Conservation (phyloP, 257 asterid genomes). For the Solanum tarijense region DNA sequence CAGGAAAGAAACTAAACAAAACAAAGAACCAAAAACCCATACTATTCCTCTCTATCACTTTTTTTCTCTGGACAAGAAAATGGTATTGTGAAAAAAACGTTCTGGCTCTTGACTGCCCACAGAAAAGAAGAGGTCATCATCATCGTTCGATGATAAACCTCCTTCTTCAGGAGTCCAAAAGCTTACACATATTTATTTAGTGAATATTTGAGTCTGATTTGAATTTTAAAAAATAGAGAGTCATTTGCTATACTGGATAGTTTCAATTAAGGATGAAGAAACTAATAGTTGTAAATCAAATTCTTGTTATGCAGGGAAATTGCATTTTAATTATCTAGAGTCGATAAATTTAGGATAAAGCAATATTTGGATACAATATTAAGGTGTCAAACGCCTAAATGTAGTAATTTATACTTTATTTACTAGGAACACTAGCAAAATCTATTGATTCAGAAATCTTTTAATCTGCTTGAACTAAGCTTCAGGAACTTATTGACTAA, state of each 20-base stretch:
- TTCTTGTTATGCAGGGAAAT: not conserved
- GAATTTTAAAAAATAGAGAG: too few species aligned
- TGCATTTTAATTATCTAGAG: not conserved
- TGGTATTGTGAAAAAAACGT: not conserved
- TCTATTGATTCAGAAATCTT: accelerated
- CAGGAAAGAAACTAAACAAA: not conserved
- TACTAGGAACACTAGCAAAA: not conserved
- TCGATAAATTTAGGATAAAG: not conserved
- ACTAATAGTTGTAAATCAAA: too few species aligned
- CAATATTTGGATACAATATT: too few species aligned
- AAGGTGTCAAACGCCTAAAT: not conserved
- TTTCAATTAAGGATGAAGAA: not conserved
- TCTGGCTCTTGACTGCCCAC: not conserved
- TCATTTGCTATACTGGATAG: not conserved
- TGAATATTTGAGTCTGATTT: not conserved
- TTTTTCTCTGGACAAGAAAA: not conserved
- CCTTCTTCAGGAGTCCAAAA: not conserved
- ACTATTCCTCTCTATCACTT: not conserved
- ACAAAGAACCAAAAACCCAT: not conserved
- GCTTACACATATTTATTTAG: not conserved
- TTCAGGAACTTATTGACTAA: not conserved
- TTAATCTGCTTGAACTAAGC: too few species aligned
- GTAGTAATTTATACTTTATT: too few species aligned
- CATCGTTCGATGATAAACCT: not conserved
- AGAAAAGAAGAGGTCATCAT: not conserved